Evolutionary conservation across 805 yeast genomes (phyloP).

Genomic region (Debaryomyces maramus): DNA sequence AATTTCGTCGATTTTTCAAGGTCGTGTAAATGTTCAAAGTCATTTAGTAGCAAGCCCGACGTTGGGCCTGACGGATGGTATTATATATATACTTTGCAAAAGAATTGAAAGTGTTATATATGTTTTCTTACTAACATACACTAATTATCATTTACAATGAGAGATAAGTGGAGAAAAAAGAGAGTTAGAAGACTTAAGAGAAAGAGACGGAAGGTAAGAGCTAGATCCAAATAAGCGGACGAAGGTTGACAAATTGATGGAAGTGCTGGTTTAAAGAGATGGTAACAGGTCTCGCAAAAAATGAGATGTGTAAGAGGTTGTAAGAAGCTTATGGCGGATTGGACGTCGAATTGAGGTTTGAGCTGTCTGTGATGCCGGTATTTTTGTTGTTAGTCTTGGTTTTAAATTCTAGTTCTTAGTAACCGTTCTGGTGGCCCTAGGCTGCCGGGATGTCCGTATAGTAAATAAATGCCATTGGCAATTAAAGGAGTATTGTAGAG

Average conservation of each 20-base stretch:
- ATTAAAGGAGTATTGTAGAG: too few species aligned
- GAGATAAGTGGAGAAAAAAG: slow-evolving; percentile 99
- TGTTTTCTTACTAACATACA: slow-evolving; percentile 21
- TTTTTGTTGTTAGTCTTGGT: neutral
- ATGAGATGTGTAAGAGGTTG: neutral
- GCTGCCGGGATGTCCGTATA: slow-evolving; percentile 14
- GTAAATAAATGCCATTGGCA: slow-evolving; percentile 7
- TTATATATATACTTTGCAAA: slow-evolving; percentile 2
- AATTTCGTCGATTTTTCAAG: too few species aligned
- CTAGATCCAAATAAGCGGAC: slow-evolving; percentile 95
- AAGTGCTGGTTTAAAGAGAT: neutral
- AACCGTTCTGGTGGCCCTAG: slow-evolving; percentile 4
- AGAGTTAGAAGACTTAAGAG: slow-evolving; percentile 99
- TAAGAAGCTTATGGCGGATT: neutral
- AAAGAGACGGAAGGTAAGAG: slow-evolving; percentile 99
- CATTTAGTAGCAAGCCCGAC: slow-evolving; percentile 1
- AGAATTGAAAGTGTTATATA: slow-evolving; percentile 11
- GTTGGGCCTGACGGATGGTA: neutral
- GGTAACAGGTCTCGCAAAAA: neutral
- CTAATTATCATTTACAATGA: slow-evolving; percentile 55
- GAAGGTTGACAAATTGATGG: neutral
- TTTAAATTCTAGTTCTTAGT: slow-evolving; percentile 1
- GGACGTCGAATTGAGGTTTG: neutral
- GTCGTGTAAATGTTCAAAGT: neutral
- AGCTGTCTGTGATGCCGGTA: slow-evolving; percentile 1